Evolutionary conservation across 208 protist species (phyloP).

Genomic region (Wallacemonas sp.): DNA sequence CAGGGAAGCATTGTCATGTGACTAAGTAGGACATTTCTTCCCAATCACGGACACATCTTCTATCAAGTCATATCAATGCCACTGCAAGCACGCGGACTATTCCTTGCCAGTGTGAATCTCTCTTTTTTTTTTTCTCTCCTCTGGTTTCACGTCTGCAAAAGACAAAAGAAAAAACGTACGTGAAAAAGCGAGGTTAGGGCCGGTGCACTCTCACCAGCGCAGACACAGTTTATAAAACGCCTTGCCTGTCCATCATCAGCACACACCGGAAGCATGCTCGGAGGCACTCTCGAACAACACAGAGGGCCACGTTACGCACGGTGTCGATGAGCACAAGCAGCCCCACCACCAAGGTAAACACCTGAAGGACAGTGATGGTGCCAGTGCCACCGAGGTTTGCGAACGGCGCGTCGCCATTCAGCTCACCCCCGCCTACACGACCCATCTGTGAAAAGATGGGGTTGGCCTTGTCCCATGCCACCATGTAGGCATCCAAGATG

Average conservation of each 20-base stretch:
- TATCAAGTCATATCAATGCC: too few species aligned
- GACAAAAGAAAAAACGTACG: background rate
- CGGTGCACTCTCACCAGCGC: too few species aligned
- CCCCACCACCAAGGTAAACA: conserved; percentile 14
- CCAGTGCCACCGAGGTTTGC: background rate
- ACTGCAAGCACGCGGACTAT: too few species aligned
- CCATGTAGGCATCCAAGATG: conserved; percentile 20
- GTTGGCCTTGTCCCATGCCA: conserved; percentile 11
- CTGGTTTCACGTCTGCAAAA: background rate
- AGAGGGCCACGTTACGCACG: conserved; percentile 2
- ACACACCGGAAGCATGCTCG: conserved; percentile 13
- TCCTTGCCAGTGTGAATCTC: background rate
- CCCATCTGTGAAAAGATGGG: background rate
- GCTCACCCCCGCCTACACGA: too few species aligned
- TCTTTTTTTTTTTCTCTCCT: background rate
- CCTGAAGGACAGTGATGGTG: conserved; percentile 23
- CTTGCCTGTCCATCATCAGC: background rate
- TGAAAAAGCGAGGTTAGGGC: too few species aligned
- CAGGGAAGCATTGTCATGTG: too few species aligned
- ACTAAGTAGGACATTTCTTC: too few species aligned
- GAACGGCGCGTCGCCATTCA: too few species aligned
- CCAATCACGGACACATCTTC: too few species aligned
- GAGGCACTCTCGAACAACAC: background rate
- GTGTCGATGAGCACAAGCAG: conserved; percentile 23
- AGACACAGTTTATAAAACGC: background rate